Percentiles rank a stretch among this genome's conserved stretches.
phyloP scores from a whole-genome alignment of 805 yeast species.

The Kodamaea fukazawae region DNA sequence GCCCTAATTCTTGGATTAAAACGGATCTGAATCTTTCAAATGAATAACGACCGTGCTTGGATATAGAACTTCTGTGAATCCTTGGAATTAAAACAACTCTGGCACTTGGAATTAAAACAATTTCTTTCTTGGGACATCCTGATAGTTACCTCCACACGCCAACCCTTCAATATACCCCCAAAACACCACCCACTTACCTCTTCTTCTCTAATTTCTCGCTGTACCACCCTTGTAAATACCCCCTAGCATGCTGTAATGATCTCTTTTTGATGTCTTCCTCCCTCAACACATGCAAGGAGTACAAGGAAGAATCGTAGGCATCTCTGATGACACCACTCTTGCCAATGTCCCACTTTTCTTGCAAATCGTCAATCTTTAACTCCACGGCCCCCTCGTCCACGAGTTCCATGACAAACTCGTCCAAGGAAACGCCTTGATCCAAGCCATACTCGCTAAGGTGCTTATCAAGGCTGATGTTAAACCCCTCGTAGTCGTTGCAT shows the following conservation, averaged over 20 bases:
- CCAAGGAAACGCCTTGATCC: constrained; percentile 16
- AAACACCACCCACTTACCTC: no score
- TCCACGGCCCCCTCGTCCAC: constrained; percentile 22
- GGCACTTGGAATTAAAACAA: no score
- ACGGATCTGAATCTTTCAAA: no score
- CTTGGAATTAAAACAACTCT: no score
- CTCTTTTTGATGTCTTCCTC: constrained; percentile 22
- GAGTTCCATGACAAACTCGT: constrained; percentile 22
- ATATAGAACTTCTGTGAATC: no score
- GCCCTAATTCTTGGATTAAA: no score
- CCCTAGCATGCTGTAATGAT: constrained; percentile 17
- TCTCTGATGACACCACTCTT: constrained; percentile 27
- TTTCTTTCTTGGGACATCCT: no score
- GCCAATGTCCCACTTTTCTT: constrained; percentile 15
- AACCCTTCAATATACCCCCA: no score
- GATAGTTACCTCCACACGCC: no score
- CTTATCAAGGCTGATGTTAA: constrained; percentile 16
- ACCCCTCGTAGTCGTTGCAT: constrained; percentile 22
- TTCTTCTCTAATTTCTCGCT: constrained; percentile 6
- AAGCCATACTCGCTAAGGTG: constrained; percentile 12
- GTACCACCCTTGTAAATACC: constrained; percentile 24
- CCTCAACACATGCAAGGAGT: constrained; percentile 22
- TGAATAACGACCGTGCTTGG: no score
- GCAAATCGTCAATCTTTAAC: constrained; percentile 28
- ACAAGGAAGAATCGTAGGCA: constrained; percentile 24